phyloP scores from a whole-genome alignment of 768 basidiomycete genomes.

The Galerina marginata region DNA sequence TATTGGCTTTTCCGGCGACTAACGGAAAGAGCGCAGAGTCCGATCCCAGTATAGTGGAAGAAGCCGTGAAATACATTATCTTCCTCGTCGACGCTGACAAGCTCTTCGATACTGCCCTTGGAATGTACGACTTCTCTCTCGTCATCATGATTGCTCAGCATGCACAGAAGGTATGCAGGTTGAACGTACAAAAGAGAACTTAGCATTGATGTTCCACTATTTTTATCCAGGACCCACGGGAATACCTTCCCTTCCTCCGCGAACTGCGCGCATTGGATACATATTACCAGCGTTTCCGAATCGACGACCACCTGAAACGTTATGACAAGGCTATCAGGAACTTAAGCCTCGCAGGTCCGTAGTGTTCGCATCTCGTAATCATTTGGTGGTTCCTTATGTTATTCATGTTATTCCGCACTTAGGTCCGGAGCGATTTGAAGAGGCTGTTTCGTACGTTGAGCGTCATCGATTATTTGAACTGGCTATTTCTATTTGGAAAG shows the following conservation, averaged over 20 bases:
- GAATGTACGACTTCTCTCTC: constrained; percentile 98
- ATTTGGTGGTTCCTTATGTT: neutral
- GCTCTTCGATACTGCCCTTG: constrained; percentile 92
- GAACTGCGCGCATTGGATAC: constrained; percentile 82
- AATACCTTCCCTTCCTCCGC: constrained; percentile 96
- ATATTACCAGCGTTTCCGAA: constrained; percentile 85
- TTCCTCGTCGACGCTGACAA: constrained; percentile 93
- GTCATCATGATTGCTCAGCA: constrained; percentile 97
- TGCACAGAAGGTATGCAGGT: constrained; percentile 79
- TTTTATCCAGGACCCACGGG: constrained; percentile 82
- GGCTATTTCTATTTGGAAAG: constrained; percentile 78
- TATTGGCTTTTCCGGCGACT: too few species aligned
- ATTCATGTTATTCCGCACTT: constrained; percentile 8
- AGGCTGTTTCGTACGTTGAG: constrained; percentile 82
- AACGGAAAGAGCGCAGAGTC: neutral
- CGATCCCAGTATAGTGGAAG: constrained; percentile 83
- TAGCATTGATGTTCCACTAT: neutral
- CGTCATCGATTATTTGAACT: constrained; percentile 74
- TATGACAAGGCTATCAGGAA: constrained; percentile 76
- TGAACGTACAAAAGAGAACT: neutral
- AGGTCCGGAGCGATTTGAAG: constrained; percentile 78
- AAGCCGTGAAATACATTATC: constrained; percentile 98
- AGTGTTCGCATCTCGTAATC: neutral
- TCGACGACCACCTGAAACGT: constrained; percentile 90
- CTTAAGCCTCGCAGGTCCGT: constrained; percentile 72